A percentile compares a stretch with the other conserved stretches of the same genome.
phyloP scores from a whole-genome alignment of 768 basidiomycete species.

The button mushroom (Agaricus bisporus) region DNA sequence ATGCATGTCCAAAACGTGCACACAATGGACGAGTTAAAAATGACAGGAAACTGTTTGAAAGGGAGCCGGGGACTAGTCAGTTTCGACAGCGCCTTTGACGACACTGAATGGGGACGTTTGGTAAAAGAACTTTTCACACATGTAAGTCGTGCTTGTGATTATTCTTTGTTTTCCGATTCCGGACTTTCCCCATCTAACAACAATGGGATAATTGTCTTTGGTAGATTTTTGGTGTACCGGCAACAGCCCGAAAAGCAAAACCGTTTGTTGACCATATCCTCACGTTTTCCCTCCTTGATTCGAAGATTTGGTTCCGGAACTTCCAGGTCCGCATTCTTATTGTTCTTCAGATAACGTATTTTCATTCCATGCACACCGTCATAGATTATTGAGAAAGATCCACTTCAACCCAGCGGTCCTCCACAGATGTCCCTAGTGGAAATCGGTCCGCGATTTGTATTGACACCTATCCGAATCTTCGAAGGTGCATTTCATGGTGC shows the following conservation, averaged over 20 bases:
- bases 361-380: conserved; percentile 12
- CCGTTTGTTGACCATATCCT: conserved; percentile 98
- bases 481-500: conserved; percentile 96
- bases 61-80: conserved; percentile 89
- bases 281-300: conserved; percentile 92
- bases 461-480: conserved; percentile 96
- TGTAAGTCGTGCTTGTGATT: conserved; percentile 37
- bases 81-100: conserved; percentile 88
- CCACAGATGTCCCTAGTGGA: conserved; percentile 87
- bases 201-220: conserved; percentile 1
- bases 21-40: conserved; percentile 99
- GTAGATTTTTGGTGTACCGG: conserved; percentile 93
- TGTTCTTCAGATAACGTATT: conserved; percentile 5
- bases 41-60: conserved; percentile 98
- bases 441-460: conserved; percentile 95
- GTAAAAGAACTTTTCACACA: conserved; percentile 94
- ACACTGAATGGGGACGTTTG: conserved; percentile 78
- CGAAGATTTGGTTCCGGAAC: conserved; percentile 99
- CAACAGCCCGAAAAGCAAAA: conserved; percentile 84
- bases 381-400: conserved; percentile 93
- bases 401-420: conserved; percentile 78
- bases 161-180: not conserved
- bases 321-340: conserved; percentile 66
- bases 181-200: not conserved
- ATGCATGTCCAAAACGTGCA: conserved; percentile 98